Evolutionary conservation across 1,284 basidiomycete genomes (phyloP).

Genomic region (Rhizopogon hawkerae): DNA sequence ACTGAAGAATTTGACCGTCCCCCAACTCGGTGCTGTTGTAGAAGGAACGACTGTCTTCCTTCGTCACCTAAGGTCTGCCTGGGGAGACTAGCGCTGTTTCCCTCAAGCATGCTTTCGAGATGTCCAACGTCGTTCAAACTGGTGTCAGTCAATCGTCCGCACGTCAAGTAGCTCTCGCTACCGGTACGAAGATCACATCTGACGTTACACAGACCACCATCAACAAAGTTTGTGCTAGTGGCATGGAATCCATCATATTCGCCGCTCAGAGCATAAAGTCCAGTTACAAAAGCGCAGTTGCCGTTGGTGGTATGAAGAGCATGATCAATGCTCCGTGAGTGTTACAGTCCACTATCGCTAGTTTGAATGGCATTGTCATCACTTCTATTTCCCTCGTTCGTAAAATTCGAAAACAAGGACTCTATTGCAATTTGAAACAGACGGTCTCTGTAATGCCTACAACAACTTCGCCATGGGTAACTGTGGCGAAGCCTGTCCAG

Average conservation of each 20-base stretch:
- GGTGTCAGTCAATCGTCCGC: conserved; percentile 94
- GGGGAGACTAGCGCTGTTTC: conserved; percentile 20
- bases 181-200: conserved; percentile 76
- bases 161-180: conserved; percentile 84
- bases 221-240: conserved; percentile 98
- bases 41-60: too few relatives aligned
- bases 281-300: conserved; percentile 81
- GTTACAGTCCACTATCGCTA: background rate
- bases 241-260: conserved; percentile 90
- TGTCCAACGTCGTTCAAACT: conserved; percentile 85
- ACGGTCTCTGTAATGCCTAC: conserved; percentile 95
- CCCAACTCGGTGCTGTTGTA: conserved; percentile 79
- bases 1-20: conserved; percentile 83
- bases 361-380: conserved; percentile 1
- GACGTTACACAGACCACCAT: conserved; percentile 85
- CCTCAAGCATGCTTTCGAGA: conserved; percentile 83
- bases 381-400: conserved; percentile 77
- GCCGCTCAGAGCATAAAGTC: conserved; percentile 85
- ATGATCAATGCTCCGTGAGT: conserved; percentile 94
- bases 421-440: conserved; percentile 84
- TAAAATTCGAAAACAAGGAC: conserved; percentile 82
- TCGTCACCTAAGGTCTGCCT: too few relatives aligned
- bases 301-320: conserved; percentile 95
- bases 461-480: conserved; percentile 95
- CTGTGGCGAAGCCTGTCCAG: conserved; percentile 88